These are phyloP conservation scores for Starmerella bacillaris DNA, from an alignment of 805 yeast species.

Conservation along the genomic window DNA sequence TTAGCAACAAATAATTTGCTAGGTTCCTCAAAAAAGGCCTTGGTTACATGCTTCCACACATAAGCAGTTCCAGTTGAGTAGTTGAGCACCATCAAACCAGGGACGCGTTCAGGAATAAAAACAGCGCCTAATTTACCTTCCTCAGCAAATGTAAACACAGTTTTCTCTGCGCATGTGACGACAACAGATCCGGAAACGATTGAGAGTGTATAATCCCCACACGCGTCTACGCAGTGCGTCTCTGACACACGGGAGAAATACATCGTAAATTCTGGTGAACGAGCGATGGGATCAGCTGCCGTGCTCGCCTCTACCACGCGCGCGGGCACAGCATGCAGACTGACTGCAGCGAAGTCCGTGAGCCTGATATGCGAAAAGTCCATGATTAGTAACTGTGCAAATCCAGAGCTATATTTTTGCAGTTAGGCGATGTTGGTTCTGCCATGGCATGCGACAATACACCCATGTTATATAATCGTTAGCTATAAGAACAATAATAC, in stretches of 20 bases:
- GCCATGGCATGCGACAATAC: no score
- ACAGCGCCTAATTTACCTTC: no score
- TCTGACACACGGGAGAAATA: no score
- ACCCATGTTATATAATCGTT: no score
- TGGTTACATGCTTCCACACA: neutral
- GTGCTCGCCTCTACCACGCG: neutral
- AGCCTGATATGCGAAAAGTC: slow-evolving; percentile 13
- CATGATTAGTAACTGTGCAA: slow-evolving; percentile 2
- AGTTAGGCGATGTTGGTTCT: neutral
- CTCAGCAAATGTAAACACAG: no score
- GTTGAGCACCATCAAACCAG: neutral
- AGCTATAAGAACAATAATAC: no score
- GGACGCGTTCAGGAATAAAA: no score
- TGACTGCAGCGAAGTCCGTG: slow-evolving; percentile 11
- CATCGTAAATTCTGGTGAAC: neutral
- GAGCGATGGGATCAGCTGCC: neutral
- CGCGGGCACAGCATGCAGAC: slow-evolving; percentile 5
- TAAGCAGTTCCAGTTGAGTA: neutral
- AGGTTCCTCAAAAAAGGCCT: neutral
- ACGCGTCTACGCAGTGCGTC: no score
- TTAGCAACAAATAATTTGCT: no score
- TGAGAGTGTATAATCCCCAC: no score
- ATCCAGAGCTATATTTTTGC: neutral
- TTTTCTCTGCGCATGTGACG: no score
- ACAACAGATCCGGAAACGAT: no score